phyloP scores from a whole-genome alignment of 2,329 filamentous ascomycete species.

The Penicillium olsonii region DNA sequence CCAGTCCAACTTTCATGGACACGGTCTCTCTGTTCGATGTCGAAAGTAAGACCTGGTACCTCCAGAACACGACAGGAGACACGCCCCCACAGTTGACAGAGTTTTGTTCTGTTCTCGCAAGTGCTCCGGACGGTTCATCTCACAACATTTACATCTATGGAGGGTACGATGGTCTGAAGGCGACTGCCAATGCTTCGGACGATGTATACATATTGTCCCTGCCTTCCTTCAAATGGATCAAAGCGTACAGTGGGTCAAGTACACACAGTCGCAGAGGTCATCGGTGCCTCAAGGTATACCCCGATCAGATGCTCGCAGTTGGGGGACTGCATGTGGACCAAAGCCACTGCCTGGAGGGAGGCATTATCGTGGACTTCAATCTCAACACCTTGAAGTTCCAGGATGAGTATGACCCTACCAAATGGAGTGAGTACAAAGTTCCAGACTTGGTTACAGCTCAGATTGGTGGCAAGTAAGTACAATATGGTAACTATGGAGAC shows the following conservation, averaged over 20 bases:
- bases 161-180: conserved; percentile 41
- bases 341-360: conserved; percentile 16
- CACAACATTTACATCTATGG: conserved; percentile 56
- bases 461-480: conserved; percentile 40
- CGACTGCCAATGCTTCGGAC: conserved; percentile 37
- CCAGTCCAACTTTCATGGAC: conserved; percentile 40
- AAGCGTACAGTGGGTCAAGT: conserved; percentile 16
- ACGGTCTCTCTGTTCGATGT: conserved; percentile 42
- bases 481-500: accelerated
- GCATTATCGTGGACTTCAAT: conserved; percentile 20
- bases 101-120: conserved; percentile 45
- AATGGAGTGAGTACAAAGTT: conserved; percentile 18
- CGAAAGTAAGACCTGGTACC: conserved; percentile 37
- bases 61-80: conserved; percentile 44
- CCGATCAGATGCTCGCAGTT: conserved; percentile 20
- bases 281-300: conserved; percentile 20
- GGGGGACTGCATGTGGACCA: conserved; percentile 14
- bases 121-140: conserved; percentile 40
- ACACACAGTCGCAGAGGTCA: conserved; percentile 21
- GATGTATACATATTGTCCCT: conserved; percentile 35
- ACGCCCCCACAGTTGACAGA: conserved; percentile 36
- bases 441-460: conserved; percentile 23
- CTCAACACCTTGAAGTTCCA: conserved; percentile 21
- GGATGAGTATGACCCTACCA: conserved; percentile 14
- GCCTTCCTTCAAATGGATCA: conserved; percentile 24